Evolutionary conservation across 1,139 yeast species (phyloP).

Genomic region (Nakaseomyces glabratus): DNA sequence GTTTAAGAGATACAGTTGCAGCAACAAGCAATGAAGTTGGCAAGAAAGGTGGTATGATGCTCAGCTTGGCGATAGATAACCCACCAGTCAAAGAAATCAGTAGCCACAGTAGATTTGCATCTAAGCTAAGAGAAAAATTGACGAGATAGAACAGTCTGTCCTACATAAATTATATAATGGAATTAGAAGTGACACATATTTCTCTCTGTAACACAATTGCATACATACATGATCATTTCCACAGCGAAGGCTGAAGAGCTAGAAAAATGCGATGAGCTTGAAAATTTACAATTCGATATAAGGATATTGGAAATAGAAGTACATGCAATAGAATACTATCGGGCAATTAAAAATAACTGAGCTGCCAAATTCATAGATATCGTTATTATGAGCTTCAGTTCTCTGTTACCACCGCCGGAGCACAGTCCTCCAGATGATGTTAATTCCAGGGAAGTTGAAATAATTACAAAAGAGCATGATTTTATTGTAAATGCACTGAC

Average conservation of each 20-base stretch:
- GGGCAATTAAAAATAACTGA: no score
- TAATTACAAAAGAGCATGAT: constrained; percentile 1
- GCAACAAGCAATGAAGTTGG: constrained; percentile 10
- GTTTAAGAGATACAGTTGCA: constrained; percentile 20
- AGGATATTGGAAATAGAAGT: no score
- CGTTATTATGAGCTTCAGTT: constrained; percentile 21
- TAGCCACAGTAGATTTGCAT: constrained; percentile 18
- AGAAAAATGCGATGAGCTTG: no score
- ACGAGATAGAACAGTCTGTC: no score
- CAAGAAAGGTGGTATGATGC: constrained; percentile 10
- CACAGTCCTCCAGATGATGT: constrained; percentile 5
- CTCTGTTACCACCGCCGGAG: constrained; percentile 23
- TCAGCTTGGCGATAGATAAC: constrained; percentile 13
- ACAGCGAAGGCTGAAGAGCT: no score
- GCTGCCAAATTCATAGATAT: no score
- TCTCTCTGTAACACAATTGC: no score
- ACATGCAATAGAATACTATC: no score
- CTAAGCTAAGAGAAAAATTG: constrained; percentile 24
- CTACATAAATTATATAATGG: no score
- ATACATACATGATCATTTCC: no score
- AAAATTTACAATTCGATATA: no score
- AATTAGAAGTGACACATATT: no score
- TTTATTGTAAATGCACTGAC: constrained; percentile 5
- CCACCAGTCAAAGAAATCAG: constrained; percentile 13
- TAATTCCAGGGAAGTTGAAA: not conserved